Evolutionary conservation across 169 alveolate species (phyloP).

Genomic region (Plasmodium fragile): DNA sequence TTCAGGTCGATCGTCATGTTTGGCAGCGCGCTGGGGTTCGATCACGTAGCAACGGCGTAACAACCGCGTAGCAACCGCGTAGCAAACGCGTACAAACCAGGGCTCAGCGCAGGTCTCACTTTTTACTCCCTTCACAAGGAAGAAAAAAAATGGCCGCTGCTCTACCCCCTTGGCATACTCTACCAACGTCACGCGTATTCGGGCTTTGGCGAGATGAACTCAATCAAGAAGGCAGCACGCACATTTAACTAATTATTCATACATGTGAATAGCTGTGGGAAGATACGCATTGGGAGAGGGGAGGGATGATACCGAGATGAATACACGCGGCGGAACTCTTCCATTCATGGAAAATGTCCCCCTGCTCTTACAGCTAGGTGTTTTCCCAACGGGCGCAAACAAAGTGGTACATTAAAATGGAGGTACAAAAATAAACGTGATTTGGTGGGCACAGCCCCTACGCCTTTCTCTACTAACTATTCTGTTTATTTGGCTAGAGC

Average conservation of each 20-base stretch:
- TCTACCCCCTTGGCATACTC: neutral
- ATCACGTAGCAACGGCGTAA: no score
- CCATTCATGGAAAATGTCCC: neutral
- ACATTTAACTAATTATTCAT: neutral
- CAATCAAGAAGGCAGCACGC: neutral
- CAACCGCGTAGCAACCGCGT: no score
- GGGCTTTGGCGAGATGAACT: neutral
- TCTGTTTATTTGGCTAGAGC: neutral
- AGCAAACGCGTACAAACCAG: neutral
- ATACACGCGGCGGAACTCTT: neutral
- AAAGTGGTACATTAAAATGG: neutral
- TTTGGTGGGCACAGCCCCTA: neutral
- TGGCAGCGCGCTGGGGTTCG: no score
- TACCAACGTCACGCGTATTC: neutral
- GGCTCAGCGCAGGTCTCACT: neutral
- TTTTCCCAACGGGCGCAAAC: neutral
- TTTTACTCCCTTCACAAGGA: neutral
- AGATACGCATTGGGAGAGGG: neutral
- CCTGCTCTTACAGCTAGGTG: neutral
- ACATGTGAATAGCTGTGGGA: neutral
- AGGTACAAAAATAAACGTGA: neutral
- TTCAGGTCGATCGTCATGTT: constrained; percentile 86
- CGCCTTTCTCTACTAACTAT: neutral
- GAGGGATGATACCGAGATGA: neutral
- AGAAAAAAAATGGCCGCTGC: neutral